A percentile compares a stretch with the other conserved stretches of the same genome.
phyloP scores from a whole-genome alignment of 2,329 filamentous ascomycete genomes.

The Aspergillus sergii region DNA sequence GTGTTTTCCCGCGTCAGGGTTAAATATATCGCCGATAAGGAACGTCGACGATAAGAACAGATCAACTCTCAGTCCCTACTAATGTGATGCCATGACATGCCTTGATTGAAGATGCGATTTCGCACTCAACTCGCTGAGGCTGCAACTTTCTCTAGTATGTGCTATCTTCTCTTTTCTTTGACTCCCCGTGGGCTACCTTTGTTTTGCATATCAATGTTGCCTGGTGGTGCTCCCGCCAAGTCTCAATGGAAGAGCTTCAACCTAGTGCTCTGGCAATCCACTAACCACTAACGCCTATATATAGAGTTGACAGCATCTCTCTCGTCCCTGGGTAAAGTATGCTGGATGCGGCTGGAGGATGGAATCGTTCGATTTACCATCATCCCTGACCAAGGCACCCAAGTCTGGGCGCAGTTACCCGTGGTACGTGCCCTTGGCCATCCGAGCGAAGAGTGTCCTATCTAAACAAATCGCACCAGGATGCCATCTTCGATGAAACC shows the following conservation, averaged over 20 bases:
- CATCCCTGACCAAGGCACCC: constrained; percentile 89
- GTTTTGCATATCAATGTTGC: neutral
- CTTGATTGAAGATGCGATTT: constrained; percentile 33
- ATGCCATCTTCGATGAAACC: constrained; percentile 78
- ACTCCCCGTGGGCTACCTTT: neutral
- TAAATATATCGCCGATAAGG: neutral
- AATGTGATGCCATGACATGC: constrained; percentile 2
- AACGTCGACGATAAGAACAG: neutral
- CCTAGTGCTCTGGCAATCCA: neutral
- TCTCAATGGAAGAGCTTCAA: neutral
- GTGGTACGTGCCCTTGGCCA: constrained; percentile 31
- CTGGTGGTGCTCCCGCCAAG: neutral
- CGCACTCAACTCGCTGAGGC: constrained; percentile 35
- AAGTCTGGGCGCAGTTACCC: constrained; percentile 84
- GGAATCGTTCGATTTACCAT: constrained; percentile 90
- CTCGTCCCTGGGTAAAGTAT: constrained; percentile 74
- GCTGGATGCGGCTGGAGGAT: constrained; percentile 87
- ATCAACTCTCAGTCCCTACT: neutral
- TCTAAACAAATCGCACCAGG: constrained; percentile 41
- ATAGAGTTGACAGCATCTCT: constrained; percentile 65
- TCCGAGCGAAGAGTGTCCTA: neutral
- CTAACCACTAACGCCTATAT: constrained; percentile 15
- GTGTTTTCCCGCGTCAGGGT: neutral
- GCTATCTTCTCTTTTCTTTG: constrained; percentile 10
- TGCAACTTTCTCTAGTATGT: constrained; percentile 55